Base-by-base conservation (phyloP, 163 green algal genomes). In the Coccomyxa subellipsoidea region DNA sequence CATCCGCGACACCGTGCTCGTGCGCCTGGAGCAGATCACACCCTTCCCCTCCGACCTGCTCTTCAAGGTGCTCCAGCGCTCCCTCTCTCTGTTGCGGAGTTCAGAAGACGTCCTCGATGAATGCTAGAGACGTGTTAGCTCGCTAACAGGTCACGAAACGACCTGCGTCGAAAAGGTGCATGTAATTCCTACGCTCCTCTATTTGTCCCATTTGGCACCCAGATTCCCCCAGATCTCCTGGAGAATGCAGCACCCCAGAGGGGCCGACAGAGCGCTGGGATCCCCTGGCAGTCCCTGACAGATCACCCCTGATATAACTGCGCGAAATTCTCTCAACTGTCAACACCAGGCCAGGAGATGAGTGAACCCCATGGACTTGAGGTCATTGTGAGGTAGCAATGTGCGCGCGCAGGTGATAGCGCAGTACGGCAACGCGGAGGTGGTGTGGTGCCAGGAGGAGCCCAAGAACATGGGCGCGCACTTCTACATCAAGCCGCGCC, bases 381-480 rank as follows among this genome's bases (percentile, higher is more conserved):
- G 23, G 39, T 59, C 47, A 12, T 59, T 59, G 15, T 34, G 66
- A 27, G 21, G 66, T 4, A 3, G 4, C 31, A 4, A 47, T 7
- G 5, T n/a, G 2, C 40, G 31, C 10, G 2, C 27, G 70, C 70
- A 80, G 75, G 75, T 80, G 10, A 70, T 90, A 25, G 54, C 47
- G 53, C 85, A 87, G 70, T 94, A 93, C 81, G 18, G 78, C 5
- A 77, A 86, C 31, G 90, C 90, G 4, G 85, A 93, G 85, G 72
- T 93, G 59, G 81, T 92, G 25, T 94, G 90, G 90, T 87, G 80
- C 29, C 90, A 94, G 79, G 90, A 95, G 81, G 90, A 95, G 89
- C 92, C 92, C 18, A 95, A 95, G 85, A 94, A 97, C 89, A 95
- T 95, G 92, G 93, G 93, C 3, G 90, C 89, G 21, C 96, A 91